Base-by-base conservation (phyloP, 805 yeast species). In the Isabelozyma heimii region DNA sequence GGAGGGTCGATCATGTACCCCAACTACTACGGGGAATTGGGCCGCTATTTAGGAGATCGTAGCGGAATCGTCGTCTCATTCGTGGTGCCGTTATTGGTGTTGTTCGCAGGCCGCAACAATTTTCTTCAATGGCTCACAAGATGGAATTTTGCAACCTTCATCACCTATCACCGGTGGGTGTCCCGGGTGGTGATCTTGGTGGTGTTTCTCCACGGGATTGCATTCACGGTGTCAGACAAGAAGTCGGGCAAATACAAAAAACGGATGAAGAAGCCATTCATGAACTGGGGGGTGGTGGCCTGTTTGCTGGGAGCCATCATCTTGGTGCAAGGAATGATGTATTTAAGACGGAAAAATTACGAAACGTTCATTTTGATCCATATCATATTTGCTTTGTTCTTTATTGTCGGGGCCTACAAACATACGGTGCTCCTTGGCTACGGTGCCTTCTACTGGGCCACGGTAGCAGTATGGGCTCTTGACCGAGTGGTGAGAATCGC, bases 101-200 rank as follows among this genome's bases (percentile, higher is more conserved):
- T 84, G 46, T 82, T 85, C 62, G 89, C 87, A 2, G 82, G 83
- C 16, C 68, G 90, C 52, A 86, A 85, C 63, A 86, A 84, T 56
- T 79, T 86, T 7, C 68, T 86, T 54, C 72, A 77, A 49, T 65
- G 63, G 54, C 45, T 82, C 2, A 77, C 89, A 0, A 87, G 89
- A 2, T 71, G 85, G 66, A 63, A 81, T 0, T 82, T 77, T 53
- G 66, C 80, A 16, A 73, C 82, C 0, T 84, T 85, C 66, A 74
- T 79, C 56, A 67, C 70, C 35, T 81, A 74, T 57, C 94, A 87
- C 66, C 81, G 75, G 58, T 81, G 86, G 84, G 63, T 75, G 43
- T 85, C 85, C 1, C 66, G 82, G 47, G 69, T 75, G 1, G 69
- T 75, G 56, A 65, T 74, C 4, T 55, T 77, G 13, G 65, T 78